A percentile compares a stretch with the other conserved stretches of the same genome.
These are phyloP conservation scores for Trametes cinnabarina DNA, from an alignment of 768 basidiomycete genomes.

Conservation along the genomic window DNA sequence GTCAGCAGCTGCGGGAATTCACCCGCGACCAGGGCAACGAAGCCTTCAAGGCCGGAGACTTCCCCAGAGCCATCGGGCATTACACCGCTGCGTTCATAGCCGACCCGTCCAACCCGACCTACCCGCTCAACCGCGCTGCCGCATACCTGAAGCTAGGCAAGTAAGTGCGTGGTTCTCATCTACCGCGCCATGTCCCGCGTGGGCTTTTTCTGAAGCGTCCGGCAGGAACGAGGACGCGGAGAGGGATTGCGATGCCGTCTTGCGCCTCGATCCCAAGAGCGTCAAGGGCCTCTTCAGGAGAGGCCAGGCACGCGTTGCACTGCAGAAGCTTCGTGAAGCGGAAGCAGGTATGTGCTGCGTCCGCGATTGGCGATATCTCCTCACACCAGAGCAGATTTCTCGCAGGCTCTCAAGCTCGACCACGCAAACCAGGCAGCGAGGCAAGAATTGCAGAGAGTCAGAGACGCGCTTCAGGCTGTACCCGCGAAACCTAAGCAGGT, in stretches of 20 bases:
- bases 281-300: slow-evolving; percentile 81
- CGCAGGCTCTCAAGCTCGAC: slow-evolving; percentile 56
- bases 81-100: slow-evolving; percentile 80
- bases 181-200: no score
- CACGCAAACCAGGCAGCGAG: slow-evolving; percentile 61
- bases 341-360: slow-evolving; percentile 48
- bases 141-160: slow-evolving; percentile 94
- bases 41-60: slow-evolving; percentile 82
- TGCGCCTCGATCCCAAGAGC: slow-evolving; percentile 55
- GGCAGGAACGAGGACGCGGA: slow-evolving; percentile 75
- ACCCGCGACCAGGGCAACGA: slow-evolving; percentile 67
- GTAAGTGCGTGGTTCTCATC: slow-evolving; percentile 50
- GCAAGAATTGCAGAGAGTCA: slow-evolving; percentile 58
- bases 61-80: slow-evolving; percentile 75
- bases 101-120: slow-evolving; percentile 69
- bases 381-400: slow-evolving; percentile 30
- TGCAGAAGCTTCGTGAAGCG: slow-evolving; percentile 58
- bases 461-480: slow-evolving; percentile 33
- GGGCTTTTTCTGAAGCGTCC: not conserved
- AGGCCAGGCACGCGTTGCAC: slow-evolving; percentile 63
- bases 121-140: slow-evolving; percentile 84
- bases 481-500: slow-evolving; percentile 34
- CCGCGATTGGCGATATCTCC: not conserved
- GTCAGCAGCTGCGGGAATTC: no score
- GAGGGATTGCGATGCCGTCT: slow-evolving; percentile 69